Evolutionary conservation across 306 rosid species (phyloP), one percentile per base, ranked within the genome.

Genomic region (Canavalia gladiata): DNA sequence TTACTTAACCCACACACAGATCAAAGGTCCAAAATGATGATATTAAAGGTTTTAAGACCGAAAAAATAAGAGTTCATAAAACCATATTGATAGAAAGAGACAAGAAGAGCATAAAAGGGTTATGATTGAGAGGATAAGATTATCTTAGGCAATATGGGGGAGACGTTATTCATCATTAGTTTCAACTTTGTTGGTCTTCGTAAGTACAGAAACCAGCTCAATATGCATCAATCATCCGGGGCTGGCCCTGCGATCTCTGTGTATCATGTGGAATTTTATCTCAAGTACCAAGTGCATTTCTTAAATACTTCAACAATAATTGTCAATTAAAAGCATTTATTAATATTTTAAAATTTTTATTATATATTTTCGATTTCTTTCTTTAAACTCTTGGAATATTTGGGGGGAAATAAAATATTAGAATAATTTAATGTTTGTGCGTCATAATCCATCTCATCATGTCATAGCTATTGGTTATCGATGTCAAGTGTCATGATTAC

Each of bases 401-500:
- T 18, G 25, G 25, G 25, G 25, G 25, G 25, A 18, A 18, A 18
- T 18, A 18, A 18, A 18, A 18, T 56, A 6, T 55, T 1, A 5
- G 1, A 28, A 56, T 25, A 25, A 55, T 66, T 18, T 41, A 41
- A n/a, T 66, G 5, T 66, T 66, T 8, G 72, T 39, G 72, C 3
- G 7, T 52, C 28, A 31, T 25, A 50, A 31, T 49, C 68, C 66
- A 46, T 41, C 18, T 68, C 12, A 34, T 6, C 6, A 7, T 50
- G 64, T 51, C 52, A 73, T 67, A 11, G 35, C 37, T 41, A 74
- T 29, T 82, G 31, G 51, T 55, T 74, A 10, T 78, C 73, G 72
- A 75, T 56, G 79, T 84, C 68, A 11, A 25, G 12, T 52, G 77
- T 56, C 77, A 86, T 90, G 83, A 84, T 86, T 90, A 68, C 86